Evolutionary conservation across 2,329 filamentous ascomycete genomes (phyloP), one percentile per base, ranked within the genome.

Genomic region (Aspergillaceae sp.): DNA sequence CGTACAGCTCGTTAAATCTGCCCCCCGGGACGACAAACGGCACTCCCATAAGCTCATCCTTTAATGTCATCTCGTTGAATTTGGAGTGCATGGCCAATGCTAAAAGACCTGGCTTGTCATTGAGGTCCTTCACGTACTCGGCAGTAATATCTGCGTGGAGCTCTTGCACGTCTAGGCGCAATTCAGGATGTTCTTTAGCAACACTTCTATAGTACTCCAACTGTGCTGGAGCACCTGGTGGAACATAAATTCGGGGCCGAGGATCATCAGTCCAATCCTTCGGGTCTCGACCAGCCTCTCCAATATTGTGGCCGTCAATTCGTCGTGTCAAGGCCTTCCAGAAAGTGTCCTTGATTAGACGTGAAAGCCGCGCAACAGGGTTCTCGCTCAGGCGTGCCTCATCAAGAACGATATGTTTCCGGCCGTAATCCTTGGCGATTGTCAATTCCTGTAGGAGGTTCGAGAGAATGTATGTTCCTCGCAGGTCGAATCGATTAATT

Each of bases 1-100:
- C 91, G 64, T 98, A 98, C 26, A 98, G 71, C 67, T 98, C 92
- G 68, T 98, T 98, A 81, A 98, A 98, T 29, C 92, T 82, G 27
- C 92, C 92, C 49, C 92, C 92, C 0, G 92, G 92, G 3, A 98
- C 92, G n/a, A 97, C 89, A 58, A 97, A 98, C 0, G 92, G 91
- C 48, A 94, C 75, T 3, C 92, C 92, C 33, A 77, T 76, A 36
- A 94, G 72, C 3, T 84, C 84, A 51, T 79, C 80, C 62, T 86
- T 76, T 35, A 83, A 83, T 3, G 85, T 86, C 27, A 72, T 71
- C 4, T 79, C 78, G 57, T 94, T 79, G 8, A 69, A 72, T 37
- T 79, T 75, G 62, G 90, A 81, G 57, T 92, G 84, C 82, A 96
- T 94, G 42, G 83, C 92, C 46, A 97, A 77, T 3, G 92, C 91